Percentiles rank a stretch among this genome's conserved stretches.
Conservation (phyloP, 148 eudicot species). For the Persicaria maculosa region DNA sequence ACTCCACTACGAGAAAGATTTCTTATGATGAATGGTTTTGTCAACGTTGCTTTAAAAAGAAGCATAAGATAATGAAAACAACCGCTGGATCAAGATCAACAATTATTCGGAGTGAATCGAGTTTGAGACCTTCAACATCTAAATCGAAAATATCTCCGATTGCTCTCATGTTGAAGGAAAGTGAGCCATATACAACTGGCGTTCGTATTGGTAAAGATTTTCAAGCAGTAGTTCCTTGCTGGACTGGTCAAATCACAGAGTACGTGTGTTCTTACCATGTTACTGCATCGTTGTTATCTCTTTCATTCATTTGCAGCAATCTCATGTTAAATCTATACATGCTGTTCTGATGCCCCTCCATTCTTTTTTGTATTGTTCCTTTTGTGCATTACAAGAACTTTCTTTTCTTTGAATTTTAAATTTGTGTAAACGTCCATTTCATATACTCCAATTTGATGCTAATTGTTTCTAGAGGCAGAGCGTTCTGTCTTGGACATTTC, state of each 20-base stretch:
- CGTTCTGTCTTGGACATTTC: too few species aligned
- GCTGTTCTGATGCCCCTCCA: too few species aligned
- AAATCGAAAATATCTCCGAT: constrained; percentile 41
- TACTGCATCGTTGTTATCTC: too few species aligned
- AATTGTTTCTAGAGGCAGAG: too few species aligned
- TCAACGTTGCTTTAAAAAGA: constrained; percentile 67
- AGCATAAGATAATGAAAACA: constrained; percentile 42
- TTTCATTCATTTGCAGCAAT: too few species aligned
- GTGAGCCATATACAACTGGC: constrained; percentile 36
- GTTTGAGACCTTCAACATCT: constrained; percentile 9
- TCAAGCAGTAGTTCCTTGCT: constrained; percentile 82
- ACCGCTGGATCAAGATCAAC: constrained; percentile 22
- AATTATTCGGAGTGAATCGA: background rate
- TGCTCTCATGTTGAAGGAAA: constrained; percentile 48
- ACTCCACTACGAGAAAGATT: constrained; percentile 33
- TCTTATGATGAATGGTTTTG: constrained; percentile 81
- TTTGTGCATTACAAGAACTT: too few species aligned
- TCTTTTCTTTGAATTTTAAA: too few species aligned
- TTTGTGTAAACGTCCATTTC: too few species aligned
- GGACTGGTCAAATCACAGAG: constrained; percentile 59
- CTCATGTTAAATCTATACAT: too few species aligned
- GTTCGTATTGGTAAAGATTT: constrained; percentile 81
- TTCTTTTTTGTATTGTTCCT: too few species aligned
- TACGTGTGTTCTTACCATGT: constrained; percentile 26
- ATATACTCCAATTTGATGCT: too few species aligned